Base-by-base conservation (phyloP, 2,329 filamentous ascomycete species). In the Orbilia ellipsospora region DNA sequence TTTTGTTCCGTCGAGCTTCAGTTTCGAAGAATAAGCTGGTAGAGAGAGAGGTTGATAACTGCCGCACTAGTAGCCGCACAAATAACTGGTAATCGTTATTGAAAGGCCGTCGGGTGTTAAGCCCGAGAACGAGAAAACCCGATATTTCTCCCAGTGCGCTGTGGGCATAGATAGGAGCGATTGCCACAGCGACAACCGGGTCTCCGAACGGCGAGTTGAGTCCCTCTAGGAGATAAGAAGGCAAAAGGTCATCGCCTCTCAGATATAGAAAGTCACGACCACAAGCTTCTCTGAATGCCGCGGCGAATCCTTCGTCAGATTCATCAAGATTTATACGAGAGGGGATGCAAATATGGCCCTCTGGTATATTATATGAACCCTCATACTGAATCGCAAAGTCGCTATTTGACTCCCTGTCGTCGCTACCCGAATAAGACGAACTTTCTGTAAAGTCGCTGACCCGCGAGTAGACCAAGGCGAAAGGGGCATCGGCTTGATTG, bases 11-110 rank as follows among this genome's bases (percentile, higher is more conserved):
- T 68, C 87, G 87, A 78, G 94, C 94, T 80, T 94, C 92, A 78
- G 94, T 91, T 80, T 94, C 61, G 70, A 94, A 94, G 0, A 95
- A 82, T 0, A 94, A 90, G 0, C 94, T 92, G 0, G 92, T 94
- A 0, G 92, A 92, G 81, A 94, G 86, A 0, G 91, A 93, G 0
- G 91, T 94, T 12, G 90, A 90, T 6, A 94, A 84, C 31, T 87
- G 84, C 16, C 59, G 18, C 70, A 42, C 73, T 57, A 80, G 26
- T 57, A 70, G 80, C 78, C 91, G 89, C 28, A 94, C 85, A 79
- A 94, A 94, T 0, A 94, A 84, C 31, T 77, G 88, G 80, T 94
- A 95, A 78, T 94, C 92, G 45, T 91, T 89, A 78, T 95, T 91
- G 79, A 92, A 94, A 0, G 90, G 92, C 59, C 92, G 86, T 42